A percentile compares a stretch with the other conserved stretches of the same genome.
These are phyloP conservation scores for Grifola frondosa DNA, from an alignment of 1,284 basidiomycete genomes.

Conservation along the genomic window DNA sequence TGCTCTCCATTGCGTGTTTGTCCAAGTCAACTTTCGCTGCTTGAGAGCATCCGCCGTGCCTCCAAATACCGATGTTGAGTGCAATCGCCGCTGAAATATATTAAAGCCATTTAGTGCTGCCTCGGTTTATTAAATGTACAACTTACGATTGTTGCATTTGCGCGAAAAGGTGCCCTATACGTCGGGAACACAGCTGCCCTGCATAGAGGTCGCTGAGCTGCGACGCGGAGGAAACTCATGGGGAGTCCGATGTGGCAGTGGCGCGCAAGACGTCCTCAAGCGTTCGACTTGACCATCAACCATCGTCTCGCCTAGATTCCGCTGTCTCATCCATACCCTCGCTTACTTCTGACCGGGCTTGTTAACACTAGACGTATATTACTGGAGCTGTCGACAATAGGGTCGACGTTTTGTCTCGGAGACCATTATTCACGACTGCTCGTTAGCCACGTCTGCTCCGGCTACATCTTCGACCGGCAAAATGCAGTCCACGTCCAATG, in stretches of 20 bases:
- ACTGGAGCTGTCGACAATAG: constrained; percentile 1
- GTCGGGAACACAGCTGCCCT: no score
- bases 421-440: constrained; percentile 21
- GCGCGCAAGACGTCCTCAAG: constrained; percentile 4
- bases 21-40: no score
- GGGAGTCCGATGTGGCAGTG: constrained; percentile 8
- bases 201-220: constrained; percentile 17
- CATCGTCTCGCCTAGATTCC: constrained; percentile 5
- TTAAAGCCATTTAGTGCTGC: no score
- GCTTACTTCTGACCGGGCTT: no score
- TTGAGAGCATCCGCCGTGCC: no score
- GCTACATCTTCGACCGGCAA: constrained; percentile 17
- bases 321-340: neutral
- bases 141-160: constrained; percentile 9
- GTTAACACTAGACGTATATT: no score
- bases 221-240: constrained; percentile 24
- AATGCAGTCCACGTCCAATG: constrained; percentile 10
- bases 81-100: no score
- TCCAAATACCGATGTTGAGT: no score
- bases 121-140: no score
- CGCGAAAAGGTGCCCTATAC: no score
- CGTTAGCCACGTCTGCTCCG: constrained; percentile 18
- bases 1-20: constrained; percentile 10
- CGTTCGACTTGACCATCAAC: constrained; percentile 10
- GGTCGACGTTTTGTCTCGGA: neutral